Evolutionary conservation across 1,139 yeast species (phyloP), one percentile per base, ranked within the genome.

Genomic region (Entelexis sorbosivorans): DNA sequence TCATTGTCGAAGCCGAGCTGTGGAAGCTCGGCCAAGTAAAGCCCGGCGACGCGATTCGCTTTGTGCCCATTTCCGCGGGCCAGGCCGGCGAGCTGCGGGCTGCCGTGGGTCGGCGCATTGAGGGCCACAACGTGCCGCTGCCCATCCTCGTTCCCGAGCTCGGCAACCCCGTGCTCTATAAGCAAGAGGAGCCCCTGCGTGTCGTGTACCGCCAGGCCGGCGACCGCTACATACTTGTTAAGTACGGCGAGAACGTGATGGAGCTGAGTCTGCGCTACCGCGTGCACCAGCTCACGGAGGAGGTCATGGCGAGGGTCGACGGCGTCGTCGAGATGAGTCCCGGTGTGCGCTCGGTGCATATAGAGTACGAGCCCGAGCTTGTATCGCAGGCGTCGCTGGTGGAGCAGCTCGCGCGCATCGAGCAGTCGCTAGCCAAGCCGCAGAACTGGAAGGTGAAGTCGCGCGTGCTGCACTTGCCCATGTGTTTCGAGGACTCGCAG

Each of bases 21-120:
- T 91, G 97, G 97, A 91, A 91, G 71, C 84, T 91, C 65, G 98
- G 98, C 50, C 97, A 91, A 71, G 89, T 85, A 48, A 88, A 85
- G 67, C 96, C 97, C 7, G 97, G 97, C 63, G 97, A 89, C 63
- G 22, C 53, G 1, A 79, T 91, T 58, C 77, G 77, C 61, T 91
- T 91, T 71, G 78, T 81, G 50, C 96, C 96, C 44, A 73, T 91
- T 47, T 64, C 79, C 11, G 82, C 77, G 62, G 79, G 76, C 36
- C 70, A 75, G 53, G 96, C 97, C 7, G 73, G 82, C 61, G 64
- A 66, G 17, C 71, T 88, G 65, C 82, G 79, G 68, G 61, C 63
- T 33, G 66, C 71, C 3, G 94, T 83, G 64, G 87, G 84, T 61
- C 60, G 58, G 50, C 61, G 56, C 33, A 59, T 67, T 40, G 38